Base-by-base conservation (phyloP, 2,329 filamentous ascomycete species). In the Hysterium pulicare region DNA sequence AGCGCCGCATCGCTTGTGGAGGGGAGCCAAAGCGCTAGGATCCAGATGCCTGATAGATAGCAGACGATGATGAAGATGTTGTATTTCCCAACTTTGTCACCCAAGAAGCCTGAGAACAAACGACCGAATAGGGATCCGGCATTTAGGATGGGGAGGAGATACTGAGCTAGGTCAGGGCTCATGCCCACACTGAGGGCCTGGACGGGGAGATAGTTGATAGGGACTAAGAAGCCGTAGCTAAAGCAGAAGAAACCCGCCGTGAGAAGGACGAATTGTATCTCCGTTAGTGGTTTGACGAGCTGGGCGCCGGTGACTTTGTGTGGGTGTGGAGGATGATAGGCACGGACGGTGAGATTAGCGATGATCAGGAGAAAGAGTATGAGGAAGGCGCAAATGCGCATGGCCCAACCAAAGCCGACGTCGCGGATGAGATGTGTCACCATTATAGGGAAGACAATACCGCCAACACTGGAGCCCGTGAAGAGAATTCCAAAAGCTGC, bases 381-480 rank as follows among this genome's bases (percentile, higher is more conserved):
- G 37, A 85, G 66, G 43, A 86, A 80, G 11, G 79, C 68, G 21
- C 64, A 69, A 33, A 72, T 74, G 8, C 78, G 70, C 71, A 82
- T 79, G 0, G 76, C 65, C 81, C 78, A 83, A 30, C 67, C 58
- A 53, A 79, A 78, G 24, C 78, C 76, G 28, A 79, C 67, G 34
- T 68, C 36, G 0, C 62, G 62, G 40, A 81, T 72, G 11, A 81
- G 59, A 19, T 68, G 68, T 5, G 69, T 59, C 19, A 81, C 71
- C 72, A 82, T 77, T 51, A 81, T 79, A 1, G 79, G 78, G 36
- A 79, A 73, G 23, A 81, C 71, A 9, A 82, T 76, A 17, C 72
- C 73, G 2, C 72, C 73, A 10, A 74, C 40, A 6, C 67, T 71
- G 5, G 69, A 71, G 4, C 72, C 72, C 8, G 69, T 62, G 8